Evolutionary conservation across 2,329 filamentous ascomycete species (phyloP).

Genomic region (Alternaria hordeiaustralica): DNA sequence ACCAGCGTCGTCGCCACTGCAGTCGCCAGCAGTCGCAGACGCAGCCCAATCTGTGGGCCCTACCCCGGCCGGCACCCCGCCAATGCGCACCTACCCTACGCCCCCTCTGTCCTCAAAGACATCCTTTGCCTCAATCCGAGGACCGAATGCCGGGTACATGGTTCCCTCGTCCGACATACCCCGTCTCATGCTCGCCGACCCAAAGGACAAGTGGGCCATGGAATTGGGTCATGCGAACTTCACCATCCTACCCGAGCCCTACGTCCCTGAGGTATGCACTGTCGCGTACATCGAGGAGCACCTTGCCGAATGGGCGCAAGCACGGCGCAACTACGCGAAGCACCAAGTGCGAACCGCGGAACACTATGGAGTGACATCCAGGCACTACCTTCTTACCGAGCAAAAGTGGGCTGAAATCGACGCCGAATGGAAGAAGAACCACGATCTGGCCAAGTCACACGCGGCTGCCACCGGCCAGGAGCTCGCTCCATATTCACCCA

Average conservation of each 20-base stretch:
- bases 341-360: conserved; percentile 87
- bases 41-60: conserved; percentile 54
- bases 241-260: conserved; percentile 82
- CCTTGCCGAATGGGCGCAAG: conserved; percentile 80
- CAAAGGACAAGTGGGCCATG: conserved; percentile 82
- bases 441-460: conserved; percentile 66
- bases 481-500: conserved; percentile 48
- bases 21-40: conserved; percentile 79
- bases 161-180: conserved; percentile 65
- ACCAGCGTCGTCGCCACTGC: conserved; percentile 77
- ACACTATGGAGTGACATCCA: conserved; percentile 88
- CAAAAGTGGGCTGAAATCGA: conserved; percentile 88
- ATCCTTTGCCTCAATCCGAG: conserved; percentile 76
- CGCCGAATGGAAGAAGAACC: conserved; percentile 71
- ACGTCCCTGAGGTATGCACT: conserved; percentile 69
- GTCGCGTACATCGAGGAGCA: conserved; percentile 68
- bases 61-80: conserved; percentile 58
- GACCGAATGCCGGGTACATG: conserved; percentile 49
- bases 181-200: conserved; percentile 70
- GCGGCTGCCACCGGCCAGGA: conserved; percentile 45
- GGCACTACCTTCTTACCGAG: conserved; percentile 83
- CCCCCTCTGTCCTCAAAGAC: conserved; percentile 79
- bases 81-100: conserved; percentile 60
- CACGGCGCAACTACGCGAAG: conserved; percentile 85
- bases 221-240: conserved; percentile 93